phyloP scores from a whole-genome alignment of 2,329 filamentous ascomycete genomes.

The Sporothrix humicola region DNA sequence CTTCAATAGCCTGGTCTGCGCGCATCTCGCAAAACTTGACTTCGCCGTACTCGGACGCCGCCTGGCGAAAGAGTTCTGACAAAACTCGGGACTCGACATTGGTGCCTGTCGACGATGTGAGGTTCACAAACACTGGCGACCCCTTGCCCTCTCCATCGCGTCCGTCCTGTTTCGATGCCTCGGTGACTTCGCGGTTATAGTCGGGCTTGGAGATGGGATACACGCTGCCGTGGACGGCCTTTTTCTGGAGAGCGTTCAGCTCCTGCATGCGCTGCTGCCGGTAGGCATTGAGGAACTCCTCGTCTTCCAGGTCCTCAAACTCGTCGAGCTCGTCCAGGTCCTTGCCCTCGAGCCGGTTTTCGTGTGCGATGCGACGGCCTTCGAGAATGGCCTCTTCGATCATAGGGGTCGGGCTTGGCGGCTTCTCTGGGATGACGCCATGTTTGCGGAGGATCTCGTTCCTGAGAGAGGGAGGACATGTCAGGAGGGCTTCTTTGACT shows the following conservation, averaged over 20 bases:
- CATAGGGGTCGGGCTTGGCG: conserved; percentile 90
- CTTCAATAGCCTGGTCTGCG: conserved; percentile 91
- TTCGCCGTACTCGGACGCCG: conserved; percentile 85
- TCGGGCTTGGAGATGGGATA: conserved; percentile 95
- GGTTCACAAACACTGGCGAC: conserved; percentile 71
- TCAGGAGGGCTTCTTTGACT: conserved; percentile 29
- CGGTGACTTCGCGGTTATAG: conserved; percentile 88
- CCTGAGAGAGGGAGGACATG: conserved; percentile 57
- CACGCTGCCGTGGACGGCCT: conserved; percentile 84
- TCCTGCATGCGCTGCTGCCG: conserved; percentile 86
- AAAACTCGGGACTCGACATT: conserved; percentile 86
- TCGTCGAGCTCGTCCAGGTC: conserved; percentile 92
- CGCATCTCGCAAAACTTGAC: conserved; percentile 98
- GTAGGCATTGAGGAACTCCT: conserved; percentile 86
- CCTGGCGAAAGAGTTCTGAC: conserved; percentile 82
- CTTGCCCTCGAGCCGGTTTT: conserved; percentile 92
- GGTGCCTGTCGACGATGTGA: conserved; percentile 76
- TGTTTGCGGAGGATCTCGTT: conserved; percentile 98
- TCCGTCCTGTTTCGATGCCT: conserved; percentile 66
- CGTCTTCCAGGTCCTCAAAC: conserved; percentile 94
- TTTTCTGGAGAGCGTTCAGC: conserved; percentile 73
- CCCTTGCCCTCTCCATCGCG: conserved; percentile 7
- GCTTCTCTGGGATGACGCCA: conserved; percentile 96
- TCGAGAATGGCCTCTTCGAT: conserved; percentile 93
- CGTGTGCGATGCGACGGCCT: conserved; percentile 81